Evolutionary conservation across 257 asterid genomes (phyloP), one percentile per base, ranked within the genome.

Genomic region (Nicotiana undulata): DNA sequence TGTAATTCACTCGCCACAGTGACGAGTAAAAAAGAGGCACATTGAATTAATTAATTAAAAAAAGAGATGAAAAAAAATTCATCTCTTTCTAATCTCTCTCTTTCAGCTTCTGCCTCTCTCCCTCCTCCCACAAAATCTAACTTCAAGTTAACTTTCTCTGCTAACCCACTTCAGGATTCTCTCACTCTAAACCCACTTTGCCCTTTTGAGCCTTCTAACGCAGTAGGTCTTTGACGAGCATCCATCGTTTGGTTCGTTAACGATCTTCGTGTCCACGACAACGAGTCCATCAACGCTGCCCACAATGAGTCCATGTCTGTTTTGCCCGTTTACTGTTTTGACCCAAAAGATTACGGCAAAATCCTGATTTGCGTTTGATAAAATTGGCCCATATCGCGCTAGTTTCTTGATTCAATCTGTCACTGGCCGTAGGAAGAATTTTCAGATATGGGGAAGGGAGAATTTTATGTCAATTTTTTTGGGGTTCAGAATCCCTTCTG

Each of bases 171-270:
- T 28, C 97, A 88, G 16, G 87, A 61, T 34, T 77, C 96, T 0
- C 93, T 90, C 22, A 79, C 89, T 12, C 75, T 87, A 0, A 86
- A 85, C 87, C 98, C 98, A 1, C 86, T 78, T 79, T 97, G 94
- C 83, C 98, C 97, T 12, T 81, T 93, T 15, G 90, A 94, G 74
- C 98, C 98, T 13, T 93, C 96, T 22, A 86, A 84, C 72, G 91
- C 85, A 83, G 96, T 91, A 76, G 90, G 87, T 76, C 82, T 89
- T 72, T 95, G 96, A 65, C 91, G 94, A 60, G 87, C 98, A 15
- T 89, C 96, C 24, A 90, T 96, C 58, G 97, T 94, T 1, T 94
- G 98, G 99, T 91, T 96, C 90, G 96, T 98, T 15, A 96, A 96
- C 85, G 99, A 96, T 85, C 97, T 96, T 60, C 99, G 99, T 40